Evolutionary conservation across 768 basidiomycete species (phyloP), one percentile per base, ranked within the genome.

Genomic region (Phylloporus sp.): DNA sequence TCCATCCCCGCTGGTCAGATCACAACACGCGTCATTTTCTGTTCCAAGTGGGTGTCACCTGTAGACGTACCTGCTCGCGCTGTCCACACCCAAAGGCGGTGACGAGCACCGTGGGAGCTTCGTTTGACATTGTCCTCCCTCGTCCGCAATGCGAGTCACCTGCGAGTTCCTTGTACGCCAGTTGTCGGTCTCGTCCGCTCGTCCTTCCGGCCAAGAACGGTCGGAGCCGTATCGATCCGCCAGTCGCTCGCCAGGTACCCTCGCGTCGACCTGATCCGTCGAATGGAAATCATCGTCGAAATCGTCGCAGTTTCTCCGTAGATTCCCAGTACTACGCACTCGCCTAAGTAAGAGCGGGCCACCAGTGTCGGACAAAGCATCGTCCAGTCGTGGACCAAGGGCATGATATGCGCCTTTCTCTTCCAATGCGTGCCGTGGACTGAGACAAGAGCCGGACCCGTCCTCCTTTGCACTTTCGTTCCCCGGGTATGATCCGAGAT

Each of bases 121-220:
- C 17, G 11, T 18, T 20, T 31, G 18, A 18, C 21, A 24, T 14
- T 18, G 27, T 10, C 9, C 32, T 13, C 5, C 18, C 5, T 44
- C 32, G 11, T 9, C 14, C 13, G 48, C 9, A 14, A 42, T 9
- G 0, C 15, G 27, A 40, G 27, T 24, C 6, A 36, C 22, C 3
- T 31, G 46, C 24, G 38, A 13, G 15, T 13, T 18, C 28, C 47
- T 51, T 9, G 20, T 9, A 22, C 57, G 59, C 60, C 54, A 57
- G 33, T 48, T 44, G 13, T 48, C 23, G 8, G 7, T 32, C 33
- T 44, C 46, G 28, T 43, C 38, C 33, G 38, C 56, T 20, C 29
- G 47, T 46, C 43, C 27, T 14, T 40, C 46, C 8, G 27, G 22
- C 46, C 48, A 49, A 8, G 38, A 38, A n/a, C 38, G 18, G 7